Conservation (phyloP, 1,284 basidiomycete species). For the Hortiboletus rubellus region DNA sequence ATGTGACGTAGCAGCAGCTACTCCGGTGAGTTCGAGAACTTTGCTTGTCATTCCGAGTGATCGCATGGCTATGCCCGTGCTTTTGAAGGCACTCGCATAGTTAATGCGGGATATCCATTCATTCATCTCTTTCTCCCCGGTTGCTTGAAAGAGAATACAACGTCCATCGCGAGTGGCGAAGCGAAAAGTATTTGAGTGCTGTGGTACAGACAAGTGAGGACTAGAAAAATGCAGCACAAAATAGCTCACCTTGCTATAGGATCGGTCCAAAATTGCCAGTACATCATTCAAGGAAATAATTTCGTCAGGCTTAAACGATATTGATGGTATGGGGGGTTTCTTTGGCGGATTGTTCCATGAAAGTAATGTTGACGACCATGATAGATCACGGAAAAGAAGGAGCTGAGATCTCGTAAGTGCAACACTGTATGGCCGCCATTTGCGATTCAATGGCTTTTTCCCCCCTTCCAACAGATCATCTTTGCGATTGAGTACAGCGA, state of each 20-base stretch:
- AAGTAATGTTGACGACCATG: slow-evolving; percentile 63
- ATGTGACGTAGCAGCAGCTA: slow-evolving; percentile 82
- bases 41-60: slow-evolving; percentile 65
- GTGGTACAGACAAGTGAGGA: slow-evolving; percentile 17
- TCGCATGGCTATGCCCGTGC: slow-evolving; percentile 83
- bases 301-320: slow-evolving; percentile 84
- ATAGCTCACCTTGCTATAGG: slow-evolving; percentile 66
- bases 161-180: slow-evolving; percentile 76
- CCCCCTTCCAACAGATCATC: slow-evolving; percentile 79
- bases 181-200: slow-evolving; percentile 78
- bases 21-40: slow-evolving; percentile 75
- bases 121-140: slow-evolving; percentile 77
- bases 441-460: slow-evolving; percentile 73
- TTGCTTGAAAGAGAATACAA: slow-evolving; percentile 80
- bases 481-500: slow-evolving; percentile 82
- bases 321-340: slow-evolving; percentile 50
- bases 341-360: slow-evolving; percentile 48
- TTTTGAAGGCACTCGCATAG: slow-evolving; percentile 91
- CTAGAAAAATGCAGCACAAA: neutral
- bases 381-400: slow-evolving; percentile 86
- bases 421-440: slow-evolving; percentile 89
- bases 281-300: slow-evolving; percentile 77
- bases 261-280: slow-evolving; percentile 78
- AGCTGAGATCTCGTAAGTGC: slow-evolving; percentile 90
- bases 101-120: slow-evolving; percentile 94